Conservation (phyloP, 345 rosid species). For the Linum tenue region DNA sequence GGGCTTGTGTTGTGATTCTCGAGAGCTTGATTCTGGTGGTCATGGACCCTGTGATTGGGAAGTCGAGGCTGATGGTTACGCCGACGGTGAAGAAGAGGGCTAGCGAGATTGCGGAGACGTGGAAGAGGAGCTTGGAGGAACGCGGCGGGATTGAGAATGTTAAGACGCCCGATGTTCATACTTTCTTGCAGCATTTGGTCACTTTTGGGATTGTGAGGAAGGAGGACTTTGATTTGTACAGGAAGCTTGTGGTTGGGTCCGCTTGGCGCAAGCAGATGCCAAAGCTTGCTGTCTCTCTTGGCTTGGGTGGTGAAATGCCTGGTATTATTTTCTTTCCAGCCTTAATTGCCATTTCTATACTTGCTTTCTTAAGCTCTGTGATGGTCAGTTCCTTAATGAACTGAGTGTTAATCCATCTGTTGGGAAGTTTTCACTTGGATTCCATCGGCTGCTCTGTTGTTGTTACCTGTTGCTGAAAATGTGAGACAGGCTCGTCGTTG, state of each 20-base stretch:
- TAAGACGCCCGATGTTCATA: constrained; percentile 93
- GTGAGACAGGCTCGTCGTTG: background rate
- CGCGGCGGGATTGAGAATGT: constrained; percentile 88
- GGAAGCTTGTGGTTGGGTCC: constrained; percentile 90
- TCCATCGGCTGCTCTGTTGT: background rate
- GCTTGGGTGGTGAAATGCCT: constrained; percentile 86
- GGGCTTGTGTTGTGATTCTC: constrained; percentile 89
- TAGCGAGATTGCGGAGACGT: constrained; percentile 69
- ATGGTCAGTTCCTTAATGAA: background rate
- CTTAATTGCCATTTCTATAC: constrained; percentile 1
- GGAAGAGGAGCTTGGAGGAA: constrained; percentile 89
- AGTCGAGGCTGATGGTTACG: constrained; percentile 64
- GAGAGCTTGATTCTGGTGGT: constrained; percentile 83
- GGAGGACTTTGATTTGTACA: constrained; percentile 62
- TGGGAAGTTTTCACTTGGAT: background rate
- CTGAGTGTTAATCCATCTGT: background rate
- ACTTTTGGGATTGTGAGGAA: constrained; percentile 83
- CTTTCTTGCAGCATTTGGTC: constrained; percentile 90
- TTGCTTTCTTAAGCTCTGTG: background rate
- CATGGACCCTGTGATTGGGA: constrained; percentile 88
- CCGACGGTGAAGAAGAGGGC: constrained; percentile 66
- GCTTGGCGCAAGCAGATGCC: constrained; percentile 99
- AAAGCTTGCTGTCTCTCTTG: constrained; percentile 87
- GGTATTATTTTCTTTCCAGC: constrained; percentile 32
- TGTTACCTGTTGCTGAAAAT: background rate